These are phyloP conservation scores for Citrus glauca DNA, from an alignment of 345 rosid genomes.

Conservation along the genomic window DNA sequence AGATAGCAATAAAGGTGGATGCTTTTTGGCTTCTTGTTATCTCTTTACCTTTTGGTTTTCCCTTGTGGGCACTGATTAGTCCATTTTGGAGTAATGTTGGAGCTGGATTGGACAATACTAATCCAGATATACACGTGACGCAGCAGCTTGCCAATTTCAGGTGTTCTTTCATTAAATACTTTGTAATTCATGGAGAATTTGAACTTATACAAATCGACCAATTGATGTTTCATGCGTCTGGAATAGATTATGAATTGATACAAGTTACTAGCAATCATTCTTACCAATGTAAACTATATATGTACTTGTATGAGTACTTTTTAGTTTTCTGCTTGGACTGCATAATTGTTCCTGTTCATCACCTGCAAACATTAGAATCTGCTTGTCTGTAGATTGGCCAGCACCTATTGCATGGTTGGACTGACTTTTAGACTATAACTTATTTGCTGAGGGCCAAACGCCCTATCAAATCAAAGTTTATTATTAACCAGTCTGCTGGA, in stretches of 20 bases:
- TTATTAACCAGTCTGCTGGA: background rate
- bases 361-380: background rate
- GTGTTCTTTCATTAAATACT: background rate
- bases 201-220: background rate
- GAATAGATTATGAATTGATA: background rate
- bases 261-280: background rate
- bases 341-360: background rate
- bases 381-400: background rate
- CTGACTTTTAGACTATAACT: background rate
- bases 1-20: background rate
- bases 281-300: too few species aligned
- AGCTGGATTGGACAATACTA: background rate
- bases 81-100: background rate
- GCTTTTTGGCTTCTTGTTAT: background rate
- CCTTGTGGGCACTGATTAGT: background rate
- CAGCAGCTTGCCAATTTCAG: too few species aligned
- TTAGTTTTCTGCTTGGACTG: background rate
- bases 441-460: background rate
- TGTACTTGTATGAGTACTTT: background rate
- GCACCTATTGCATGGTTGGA: background rate
- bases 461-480: background rate
- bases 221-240: background rate
- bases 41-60: background rate
- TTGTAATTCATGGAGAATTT: background rate
- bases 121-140: background rate